Evolutionary conservation across 2,329 filamentous ascomycete genomes (phyloP), one percentile per base, ranked within the genome.

Genomic region (Peltaster fructicola): DNA sequence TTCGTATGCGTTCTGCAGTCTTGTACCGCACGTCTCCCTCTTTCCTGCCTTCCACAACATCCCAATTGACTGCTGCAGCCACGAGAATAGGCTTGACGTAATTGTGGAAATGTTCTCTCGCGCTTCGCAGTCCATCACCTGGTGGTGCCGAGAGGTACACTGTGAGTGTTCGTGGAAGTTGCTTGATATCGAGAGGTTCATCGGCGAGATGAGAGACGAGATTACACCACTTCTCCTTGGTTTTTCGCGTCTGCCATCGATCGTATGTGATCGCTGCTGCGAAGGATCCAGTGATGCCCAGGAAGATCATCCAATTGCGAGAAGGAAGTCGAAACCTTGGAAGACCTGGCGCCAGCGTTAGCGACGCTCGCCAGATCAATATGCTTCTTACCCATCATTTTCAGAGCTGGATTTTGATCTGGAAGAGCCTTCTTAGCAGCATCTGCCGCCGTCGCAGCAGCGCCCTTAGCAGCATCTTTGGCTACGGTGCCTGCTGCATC

Each of bases 251-350:
- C 56, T 95, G 75, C 31, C 79, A 73, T 45, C 80, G 80, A 54
- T 98, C 88, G 60, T 98, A 93, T 46, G 88, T 66, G 28, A 95
- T 64, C 25, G 81, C 77, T 9, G 68, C 71, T 5, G 79, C 70
- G 46, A 92, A 76, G 22, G 78, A 68, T 26, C 73, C 73, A 7
- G 75, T 74, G 27, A 95, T 51, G 22, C 75, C 63, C 52, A 84
- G 71, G 57, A 98, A 98, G 44, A 98, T 93, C 55, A 88, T 70
- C 88, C 88, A 98, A 51, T 95, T 95, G 33, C 88, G 77, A 10
- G 85, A 95, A 6, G 88, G 88, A 10, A 98, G 69, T 31, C 78
- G 76, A 32, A 93, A 68, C 38, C 74, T 77, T 24, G 85, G 85
- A 30, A 98, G 59, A 29, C 85, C 85, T 74, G 19, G 8, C 6